Conservation (phyloP, 1,139 yeast genomes). For the Taphrina wiesneri region DNA sequence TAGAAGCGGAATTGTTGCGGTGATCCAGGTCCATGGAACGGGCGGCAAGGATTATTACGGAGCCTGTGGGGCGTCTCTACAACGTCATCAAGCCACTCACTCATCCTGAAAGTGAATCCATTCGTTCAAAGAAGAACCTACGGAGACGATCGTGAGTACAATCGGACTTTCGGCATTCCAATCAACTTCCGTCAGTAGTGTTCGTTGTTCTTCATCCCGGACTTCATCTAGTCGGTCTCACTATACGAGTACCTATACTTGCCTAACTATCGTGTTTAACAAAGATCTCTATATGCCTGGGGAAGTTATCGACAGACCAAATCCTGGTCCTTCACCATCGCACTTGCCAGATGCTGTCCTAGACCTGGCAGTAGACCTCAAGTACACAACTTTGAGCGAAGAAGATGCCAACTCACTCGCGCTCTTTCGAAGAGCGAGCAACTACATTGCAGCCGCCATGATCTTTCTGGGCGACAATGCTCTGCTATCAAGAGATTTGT, state of each 20-base stretch:
- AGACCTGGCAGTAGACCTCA: slow-evolving; percentile 36
- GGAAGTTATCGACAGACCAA: slow-evolving; percentile 34
- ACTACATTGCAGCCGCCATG: slow-evolving; percentile 40
- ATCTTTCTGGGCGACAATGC: slow-evolving; percentile 39
- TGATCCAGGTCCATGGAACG: no score
- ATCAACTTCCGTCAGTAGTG: no score
- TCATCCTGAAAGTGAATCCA: no score
- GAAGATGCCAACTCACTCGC: slow-evolving; percentile 37
- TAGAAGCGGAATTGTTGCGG: no score
- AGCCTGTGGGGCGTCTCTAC: neutral
- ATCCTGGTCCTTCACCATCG: slow-evolving; percentile 40
- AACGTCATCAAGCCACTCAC: neutral
- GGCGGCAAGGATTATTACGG: neutral
- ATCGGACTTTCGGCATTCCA: no score
- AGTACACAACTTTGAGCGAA: slow-evolving; percentile 34
- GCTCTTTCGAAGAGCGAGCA: slow-evolving; percentile 38
- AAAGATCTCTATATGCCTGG: slow-evolving; percentile 8
- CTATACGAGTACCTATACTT: no score
- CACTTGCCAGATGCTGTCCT: slow-evolving; percentile 38
- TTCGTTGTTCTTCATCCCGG: no score
- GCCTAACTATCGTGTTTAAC: neutral
- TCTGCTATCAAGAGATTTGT: slow-evolving; percentile 36
- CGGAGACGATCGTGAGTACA: no score
- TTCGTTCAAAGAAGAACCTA: no score
- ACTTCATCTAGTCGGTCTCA: neutral